These are phyloP conservation scores for Erythrobasidium hasegawianum DNA, from an alignment of 1,284 basidiomycete species.

Conservation along the genomic window DNA sequence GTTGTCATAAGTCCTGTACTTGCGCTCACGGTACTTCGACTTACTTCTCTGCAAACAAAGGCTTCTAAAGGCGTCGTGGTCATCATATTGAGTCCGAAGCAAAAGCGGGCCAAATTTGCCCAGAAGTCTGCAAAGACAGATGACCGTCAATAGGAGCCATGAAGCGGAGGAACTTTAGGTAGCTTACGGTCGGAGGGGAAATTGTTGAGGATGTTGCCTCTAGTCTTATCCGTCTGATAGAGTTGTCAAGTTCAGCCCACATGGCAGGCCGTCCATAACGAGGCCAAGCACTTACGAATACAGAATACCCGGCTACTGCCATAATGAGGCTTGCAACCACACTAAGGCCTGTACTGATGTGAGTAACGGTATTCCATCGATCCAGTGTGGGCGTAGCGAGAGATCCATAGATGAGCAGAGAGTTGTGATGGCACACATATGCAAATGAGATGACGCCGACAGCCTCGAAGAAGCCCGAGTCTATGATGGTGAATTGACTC, in stretches of 20 bases:
- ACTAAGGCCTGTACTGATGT: constrained; percentile 78
- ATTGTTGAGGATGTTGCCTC: constrained; percentile 88
- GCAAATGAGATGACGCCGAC: constrained; percentile 96
- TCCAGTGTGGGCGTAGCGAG: constrained; percentile 89
- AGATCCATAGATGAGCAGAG: constrained; percentile 89
- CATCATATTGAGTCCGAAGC: constrained; percentile 97
- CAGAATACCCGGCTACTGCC: constrained; percentile 82
- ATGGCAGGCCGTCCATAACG: neutral
- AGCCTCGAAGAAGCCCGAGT: constrained; percentile 77
- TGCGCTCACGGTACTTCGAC: constrained; percentile 41
- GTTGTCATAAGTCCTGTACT: constrained; percentile 47
- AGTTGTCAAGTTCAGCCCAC: neutral
- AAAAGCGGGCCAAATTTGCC: constrained; percentile 90
- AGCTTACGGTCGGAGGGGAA: constrained; percentile 63
- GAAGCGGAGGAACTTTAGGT: neutral
- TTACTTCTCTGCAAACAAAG: constrained; percentile 90
- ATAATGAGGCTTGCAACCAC: constrained; percentile 76
- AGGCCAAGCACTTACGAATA: constrained; percentile 65
- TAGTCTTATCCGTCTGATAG: constrained; percentile 25
- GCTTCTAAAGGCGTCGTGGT: constrained; percentile 89
- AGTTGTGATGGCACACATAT: constrained; percentile 74
- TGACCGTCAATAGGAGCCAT: constrained; percentile 16
- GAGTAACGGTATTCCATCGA: constrained; percentile 88
- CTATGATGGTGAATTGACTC: constrained; percentile 64
- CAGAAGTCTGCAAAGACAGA: constrained; percentile 63